phyloP scores from a whole-genome alignment of 2,329 filamentous ascomycete species.

The Aspergillus sp. region DNA sequence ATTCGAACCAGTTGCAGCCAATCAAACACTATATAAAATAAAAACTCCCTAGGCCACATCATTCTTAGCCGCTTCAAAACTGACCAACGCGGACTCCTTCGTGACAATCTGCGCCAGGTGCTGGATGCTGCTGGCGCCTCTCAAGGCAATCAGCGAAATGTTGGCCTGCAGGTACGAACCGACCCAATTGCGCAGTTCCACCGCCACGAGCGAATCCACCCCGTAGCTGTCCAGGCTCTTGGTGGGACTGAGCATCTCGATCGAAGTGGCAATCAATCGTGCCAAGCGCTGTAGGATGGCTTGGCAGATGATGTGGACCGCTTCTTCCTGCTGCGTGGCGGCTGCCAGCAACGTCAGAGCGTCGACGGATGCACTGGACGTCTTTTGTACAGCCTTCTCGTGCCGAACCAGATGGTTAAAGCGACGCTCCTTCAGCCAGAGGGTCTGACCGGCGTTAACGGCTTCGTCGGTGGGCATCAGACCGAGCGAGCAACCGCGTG shows the following conservation, averaged over 20 bases:
- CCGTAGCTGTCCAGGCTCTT: constrained; percentile 9
- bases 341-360: neutral
- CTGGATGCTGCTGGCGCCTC: too few relatives aligned
- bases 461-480: too few relatives aligned
- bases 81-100: too few relatives aligned
- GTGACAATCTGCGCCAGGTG: too few relatives aligned
- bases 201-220: neutral
- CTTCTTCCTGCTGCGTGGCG: constrained; percentile 5
- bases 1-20: too few relatives aligned
- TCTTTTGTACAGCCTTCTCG: neutral
- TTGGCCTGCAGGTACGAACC: neutral
- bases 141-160: neutral
- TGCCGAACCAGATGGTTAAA: neutral
- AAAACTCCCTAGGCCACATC: too few relatives aligned
- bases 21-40: too few relatives aligned
- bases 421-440: neutral
- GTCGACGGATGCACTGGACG: neutral
- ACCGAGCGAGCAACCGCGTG: neutral
- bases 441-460: neutral
- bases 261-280: neutral
- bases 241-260: neutral
- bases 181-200: neutral
- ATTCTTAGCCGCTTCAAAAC: too few relatives aligned
- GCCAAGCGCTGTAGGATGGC: neutral
- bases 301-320: neutral